phyloP scores from a whole-genome alignment of 768 basidiomycete genomes.

The Pleurotus djamor region DNA sequence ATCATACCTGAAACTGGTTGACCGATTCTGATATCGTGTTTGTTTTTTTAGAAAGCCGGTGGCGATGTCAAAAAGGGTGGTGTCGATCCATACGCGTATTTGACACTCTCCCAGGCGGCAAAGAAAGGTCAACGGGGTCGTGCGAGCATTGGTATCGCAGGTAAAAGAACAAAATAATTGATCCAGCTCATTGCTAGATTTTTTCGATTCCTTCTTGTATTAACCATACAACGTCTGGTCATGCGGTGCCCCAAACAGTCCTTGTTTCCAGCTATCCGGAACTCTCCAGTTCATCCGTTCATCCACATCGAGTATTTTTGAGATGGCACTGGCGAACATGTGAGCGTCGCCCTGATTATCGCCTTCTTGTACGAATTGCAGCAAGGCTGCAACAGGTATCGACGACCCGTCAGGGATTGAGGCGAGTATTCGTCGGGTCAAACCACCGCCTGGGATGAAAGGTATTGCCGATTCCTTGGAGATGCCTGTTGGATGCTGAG shows the following conservation, averaged over 20 bases:
- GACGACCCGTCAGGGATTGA: conserved; percentile 49
- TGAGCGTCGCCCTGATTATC: conserved; percentile 77
- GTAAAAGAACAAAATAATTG: conserved; percentile 38
- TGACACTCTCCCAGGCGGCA: conserved; percentile 80
- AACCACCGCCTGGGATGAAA: conserved; percentile 78
- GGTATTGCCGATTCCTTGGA: conserved; percentile 39
- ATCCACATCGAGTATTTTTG: conserved; percentile 43
- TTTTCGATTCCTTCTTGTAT: conserved; percentile 11
- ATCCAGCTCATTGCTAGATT: conserved; percentile 1
- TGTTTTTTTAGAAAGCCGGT: conserved; percentile 74
- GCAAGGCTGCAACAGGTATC: conserved; percentile 54
- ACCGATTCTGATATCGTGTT: conserved; percentile 8
- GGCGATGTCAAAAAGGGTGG: conserved; percentile 90
- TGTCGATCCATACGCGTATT: conserved; percentile 90
- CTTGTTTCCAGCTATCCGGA: conserved; percentile 65
- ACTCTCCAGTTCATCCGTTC: conserved; percentile 46
- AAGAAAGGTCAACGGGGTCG: conserved; percentile 51
- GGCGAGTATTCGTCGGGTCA: conserved; percentile 64
- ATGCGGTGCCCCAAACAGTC: conserved; percentile 71
- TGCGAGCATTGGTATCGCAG: conserved; percentile 53
- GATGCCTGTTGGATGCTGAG: conserved; percentile 22
- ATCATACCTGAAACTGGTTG: too few species aligned
- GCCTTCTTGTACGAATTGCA: conserved; percentile 81
- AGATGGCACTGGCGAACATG: conserved; percentile 52
- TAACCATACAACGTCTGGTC: conserved; percentile 74